Base-by-base conservation (phyloP, 2,329 filamentous ascomycete genomes). In the Calycina herbarum region DNA sequence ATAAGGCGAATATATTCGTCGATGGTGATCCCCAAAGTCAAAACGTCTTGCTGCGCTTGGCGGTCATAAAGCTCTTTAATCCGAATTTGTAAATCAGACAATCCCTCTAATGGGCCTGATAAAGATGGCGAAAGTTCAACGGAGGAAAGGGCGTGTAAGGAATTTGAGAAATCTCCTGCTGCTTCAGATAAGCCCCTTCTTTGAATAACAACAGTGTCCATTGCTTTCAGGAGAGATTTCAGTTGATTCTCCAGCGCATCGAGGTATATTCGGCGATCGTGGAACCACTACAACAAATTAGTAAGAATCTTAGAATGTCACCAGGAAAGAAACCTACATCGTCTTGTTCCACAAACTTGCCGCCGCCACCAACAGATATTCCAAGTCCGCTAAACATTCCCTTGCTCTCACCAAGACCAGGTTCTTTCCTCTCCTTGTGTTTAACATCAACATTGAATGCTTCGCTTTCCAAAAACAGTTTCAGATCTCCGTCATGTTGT, bases 1-100 rank as follows among this genome's bases (percentile, higher is more conserved):
- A 99, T 98, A 56, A 99, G 81, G 5, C 95, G 92, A 72, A 99
- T 96, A 79, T 99, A 99, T 79, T 99, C 95, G 70, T 99, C 95
- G 69, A 99, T 94, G 56, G 96, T 96, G 75, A 98, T 98, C 45
- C 95, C 95, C 70, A 99, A 88, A 0, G 95, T 99, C 61, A 99
- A 84, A 38, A 98, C 90, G 76, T 99, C 95, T 77, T 99, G 95
- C 79, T 97, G 93, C 11, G 95, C 95, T 78, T 99, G 95, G 27
- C 95, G 91, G 73, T 97, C 93, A 76, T 99, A 98, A 1, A 99
- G 87, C 74, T 99, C 95, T 66, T 91, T 89, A 71, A 99, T 97
- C 45, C 94, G 94, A 67, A 97, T 84, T 78, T 99, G 95, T 2
- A 99, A 85, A 72, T 97, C 94, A 2, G 94, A 97, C 10, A 99